Conservation (phyloP, 768 basidiomycete genomes). For the Mycena vulgaris region DNA sequence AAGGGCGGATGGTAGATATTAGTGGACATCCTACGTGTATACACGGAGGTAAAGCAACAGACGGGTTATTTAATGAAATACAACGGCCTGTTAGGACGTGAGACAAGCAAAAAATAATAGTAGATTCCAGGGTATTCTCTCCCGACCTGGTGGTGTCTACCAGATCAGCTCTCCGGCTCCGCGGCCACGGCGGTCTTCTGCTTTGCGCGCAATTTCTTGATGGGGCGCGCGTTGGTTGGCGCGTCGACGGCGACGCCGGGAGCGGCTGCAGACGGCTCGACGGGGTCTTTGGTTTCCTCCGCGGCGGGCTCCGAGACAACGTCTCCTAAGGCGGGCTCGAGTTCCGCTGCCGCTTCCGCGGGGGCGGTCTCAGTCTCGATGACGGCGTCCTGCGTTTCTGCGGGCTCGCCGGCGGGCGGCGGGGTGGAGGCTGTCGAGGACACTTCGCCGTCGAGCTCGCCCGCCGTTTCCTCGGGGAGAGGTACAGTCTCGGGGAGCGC, state of each 20-base stretch:
- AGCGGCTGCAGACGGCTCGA: constrained; percentile 2
- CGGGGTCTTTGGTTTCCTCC: constrained; percentile 3
- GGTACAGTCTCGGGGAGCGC: constrained; percentile 55
- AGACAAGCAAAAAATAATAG: constrained; percentile 30
- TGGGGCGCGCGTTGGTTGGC: constrained; percentile 7
- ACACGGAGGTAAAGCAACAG: constrained; percentile 27
- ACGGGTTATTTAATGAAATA: constrained; percentile 15
- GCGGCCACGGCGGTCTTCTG: background rate
- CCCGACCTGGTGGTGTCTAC: background rate
- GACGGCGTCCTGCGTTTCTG: constrained; percentile 15
- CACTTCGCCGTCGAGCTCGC: constrained; percentile 54
- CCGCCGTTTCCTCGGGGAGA: constrained; percentile 56
- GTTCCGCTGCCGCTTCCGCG: background rate
- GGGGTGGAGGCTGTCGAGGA: constrained; percentile 42
- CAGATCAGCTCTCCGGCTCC: constrained; percentile 14
- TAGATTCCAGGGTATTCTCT: constrained; percentile 25
- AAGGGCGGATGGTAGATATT: too few relatives aligned
- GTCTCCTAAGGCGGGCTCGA: constrained; percentile 9
- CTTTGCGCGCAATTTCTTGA: constrained; percentile 30
- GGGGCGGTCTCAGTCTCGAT: background rate
- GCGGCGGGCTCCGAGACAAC: constrained; percentile 6
- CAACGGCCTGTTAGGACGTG: constrained; percentile 28
- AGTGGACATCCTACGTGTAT: constrained; percentile 27
- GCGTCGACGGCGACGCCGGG: background rate
- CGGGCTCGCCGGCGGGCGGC: constrained; percentile 34